Conservation (phyloP, 805 yeast genomes). For the Candida quercuum region DNA sequence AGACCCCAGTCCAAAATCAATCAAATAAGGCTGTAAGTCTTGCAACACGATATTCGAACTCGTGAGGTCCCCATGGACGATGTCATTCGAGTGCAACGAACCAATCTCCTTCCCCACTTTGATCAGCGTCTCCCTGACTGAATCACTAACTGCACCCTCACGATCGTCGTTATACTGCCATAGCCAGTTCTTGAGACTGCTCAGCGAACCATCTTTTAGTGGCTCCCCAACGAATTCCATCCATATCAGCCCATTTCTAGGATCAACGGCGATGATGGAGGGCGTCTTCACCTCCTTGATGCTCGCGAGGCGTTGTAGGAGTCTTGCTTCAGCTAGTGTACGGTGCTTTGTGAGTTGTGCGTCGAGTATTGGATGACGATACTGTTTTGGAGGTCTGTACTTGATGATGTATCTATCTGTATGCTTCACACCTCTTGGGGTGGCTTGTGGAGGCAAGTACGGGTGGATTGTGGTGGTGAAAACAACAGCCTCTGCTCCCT, state of each 20-base stretch:
- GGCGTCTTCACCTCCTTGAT: constrained; percentile 63
- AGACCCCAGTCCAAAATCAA: constrained; percentile 89
- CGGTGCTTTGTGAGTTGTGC: constrained; percentile 69
- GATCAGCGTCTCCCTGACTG: constrained; percentile 39
- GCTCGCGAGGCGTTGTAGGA: constrained; percentile 50
- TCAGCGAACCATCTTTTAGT: constrained; percentile 41
- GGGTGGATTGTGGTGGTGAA: constrained; percentile 64
- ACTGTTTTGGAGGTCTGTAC: constrained; percentile 85
- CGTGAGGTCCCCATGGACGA: constrained; percentile 92
- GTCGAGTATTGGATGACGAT: constrained; percentile 83
- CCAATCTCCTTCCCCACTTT: constrained; percentile 68
- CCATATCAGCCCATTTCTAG: constrained; percentile 76
- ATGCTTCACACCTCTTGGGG: constrained; percentile 16
- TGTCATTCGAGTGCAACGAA: constrained; percentile 64
- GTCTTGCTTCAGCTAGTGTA: constrained; percentile 79
- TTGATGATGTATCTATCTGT: constrained; percentile 55
- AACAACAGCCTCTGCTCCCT: constrained; percentile 89
- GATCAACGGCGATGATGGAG: constrained; percentile 67
- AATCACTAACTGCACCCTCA: constrained; percentile 25
- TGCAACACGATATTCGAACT: constrained; percentile 75
- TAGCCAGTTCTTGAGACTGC: constrained; percentile 67
- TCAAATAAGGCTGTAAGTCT: constrained; percentile 49
- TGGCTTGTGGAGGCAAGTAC: constrained; percentile 35
- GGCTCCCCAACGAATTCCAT: constrained; percentile 71
- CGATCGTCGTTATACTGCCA: constrained; percentile 47